A percentile compares a stretch with the other conserved stretches of the same genome.
phyloP scores from a whole-genome alignment of 2,329 filamentous ascomycete genomes.

The Cytospora piceae region DNA sequence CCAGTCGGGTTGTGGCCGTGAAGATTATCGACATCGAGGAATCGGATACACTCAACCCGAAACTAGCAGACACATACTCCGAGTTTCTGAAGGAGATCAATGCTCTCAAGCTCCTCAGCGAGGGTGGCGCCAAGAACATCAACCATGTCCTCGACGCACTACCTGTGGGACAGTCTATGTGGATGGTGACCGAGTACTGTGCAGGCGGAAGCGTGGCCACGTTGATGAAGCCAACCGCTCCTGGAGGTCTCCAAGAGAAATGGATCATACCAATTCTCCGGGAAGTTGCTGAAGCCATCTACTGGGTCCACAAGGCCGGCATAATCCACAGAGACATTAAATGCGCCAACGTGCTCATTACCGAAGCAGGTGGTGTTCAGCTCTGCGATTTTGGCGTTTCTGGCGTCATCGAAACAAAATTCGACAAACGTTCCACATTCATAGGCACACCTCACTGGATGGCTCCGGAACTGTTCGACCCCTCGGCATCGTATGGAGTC shows the following conservation, averaged over 20 bases:
- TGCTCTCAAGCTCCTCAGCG: constrained; percentile 72
- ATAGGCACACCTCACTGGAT: constrained; percentile 87
- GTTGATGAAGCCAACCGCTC: constrained; percentile 68
- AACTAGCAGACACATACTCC: constrained; percentile 67
- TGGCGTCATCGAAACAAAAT: constrained; percentile 73
- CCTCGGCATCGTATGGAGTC: constrained; percentile 67
- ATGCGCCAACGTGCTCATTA: constrained; percentile 79
- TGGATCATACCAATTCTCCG: constrained; percentile 70
- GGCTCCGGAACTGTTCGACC: constrained; percentile 77
- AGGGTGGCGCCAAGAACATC: constrained; percentile 76
- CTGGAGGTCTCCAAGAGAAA: constrained; percentile 69
- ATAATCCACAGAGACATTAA: constrained; percentile 76
- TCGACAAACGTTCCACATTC: constrained; percentile 78
- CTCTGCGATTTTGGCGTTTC: constrained; percentile 86
- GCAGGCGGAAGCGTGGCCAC: constrained; percentile 81
- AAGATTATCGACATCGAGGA: constrained; percentile 87
- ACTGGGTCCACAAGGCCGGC: constrained; percentile 69
- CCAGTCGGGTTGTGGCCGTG: constrained; percentile 66
- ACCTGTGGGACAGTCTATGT: constrained; percentile 77
- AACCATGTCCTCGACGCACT: constrained; percentile 81
- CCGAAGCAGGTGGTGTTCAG: constrained; percentile 76
- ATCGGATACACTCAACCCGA: constrained; percentile 68
- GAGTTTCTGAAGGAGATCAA: constrained; percentile 72
- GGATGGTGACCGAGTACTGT: constrained; percentile 88
- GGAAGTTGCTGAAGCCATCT: constrained; percentile 67